Evolutionary conservation across 306 rosid species (phyloP).

Genomic region (Dryas octopetala): DNA sequence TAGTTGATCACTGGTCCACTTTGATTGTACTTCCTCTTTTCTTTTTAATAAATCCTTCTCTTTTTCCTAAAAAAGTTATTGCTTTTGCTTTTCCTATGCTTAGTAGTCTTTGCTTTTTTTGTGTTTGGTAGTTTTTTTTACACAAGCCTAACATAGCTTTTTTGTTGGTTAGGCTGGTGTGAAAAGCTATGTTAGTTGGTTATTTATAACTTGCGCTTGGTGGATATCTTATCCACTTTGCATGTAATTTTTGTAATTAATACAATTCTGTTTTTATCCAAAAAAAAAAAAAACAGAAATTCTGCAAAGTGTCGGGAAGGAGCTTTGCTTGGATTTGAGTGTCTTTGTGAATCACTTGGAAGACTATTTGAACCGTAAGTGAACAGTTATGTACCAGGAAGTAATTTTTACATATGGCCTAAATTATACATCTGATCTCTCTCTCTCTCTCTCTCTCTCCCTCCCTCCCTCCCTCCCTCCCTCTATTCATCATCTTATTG

Average conservation of each 20-base stretch:
- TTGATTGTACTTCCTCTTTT: background rate
- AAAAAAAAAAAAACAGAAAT: constrained; percentile 51
- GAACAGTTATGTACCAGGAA: background rate
- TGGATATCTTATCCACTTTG: no score
- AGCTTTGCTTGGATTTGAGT: constrained; percentile 91
- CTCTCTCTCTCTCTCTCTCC: background rate
- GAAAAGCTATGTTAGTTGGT: no score
- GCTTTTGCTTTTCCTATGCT: no score
- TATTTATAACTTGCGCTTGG: no score
- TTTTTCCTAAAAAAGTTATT: no score
- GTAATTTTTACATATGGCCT: constrained; percentile 13
- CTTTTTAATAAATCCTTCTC: background rate
- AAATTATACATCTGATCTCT: constrained; percentile 7
- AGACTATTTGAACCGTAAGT: constrained; percentile 92
- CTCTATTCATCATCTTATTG: constrained; percentile 16
- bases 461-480: background rate
- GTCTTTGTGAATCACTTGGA: constrained; percentile 95
- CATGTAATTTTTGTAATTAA: no score
- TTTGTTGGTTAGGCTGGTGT: no score
- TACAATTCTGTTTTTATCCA: no score
- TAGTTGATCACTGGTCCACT: no score
- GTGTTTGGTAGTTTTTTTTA: no score
- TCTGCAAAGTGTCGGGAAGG: constrained; percentile 96
- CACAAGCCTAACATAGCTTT: no score
- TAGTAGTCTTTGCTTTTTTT: no score